Evolutionary conservation across 2,329 filamentous ascomycete species (phyloP), one percentile per base, ranked within the genome.

Genomic region (Emergomyces pasteurianus): DNA sequence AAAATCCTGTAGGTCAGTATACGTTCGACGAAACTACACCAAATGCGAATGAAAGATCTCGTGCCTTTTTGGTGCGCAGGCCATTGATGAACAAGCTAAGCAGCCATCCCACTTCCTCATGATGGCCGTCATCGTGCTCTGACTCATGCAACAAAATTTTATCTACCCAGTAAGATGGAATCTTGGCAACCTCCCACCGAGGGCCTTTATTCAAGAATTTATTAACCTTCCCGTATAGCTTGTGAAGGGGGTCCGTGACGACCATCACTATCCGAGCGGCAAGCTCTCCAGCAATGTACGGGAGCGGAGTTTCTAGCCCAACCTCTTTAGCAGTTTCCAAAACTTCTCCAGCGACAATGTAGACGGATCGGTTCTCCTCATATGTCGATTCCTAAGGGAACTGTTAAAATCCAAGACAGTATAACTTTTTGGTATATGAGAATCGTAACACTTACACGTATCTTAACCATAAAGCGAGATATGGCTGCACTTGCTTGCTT

Each of bases 211-310:
- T 89, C 42, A 97, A 82, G 72, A 92, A 96, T 6, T 81, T 79
- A 76, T 95, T 96, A 74, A 94, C 78, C 71, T 96, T 96, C 61
- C 85, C 83, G 71, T 96, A 97, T 43, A 96, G 82, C 63, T 83
- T 84, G 70, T 95, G 90, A 18, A 90, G 80, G 0, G 92, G 92
- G 63, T 90, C 86, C 26, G 80, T 82, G 53, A 95, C 76, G 18
- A 95, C 84, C 1, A 81, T 77, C 8, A 95, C 79, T 1, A 86
- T 84, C 65, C 85, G 84, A 54, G 82, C 80, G 8, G 90, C 86
- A 67, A 96, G 94, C 12, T 87, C 83, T n/a, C 86, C 82, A 6
- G 90, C 84, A 14, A 90, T 80, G 63, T 86, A 90, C 0, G 91
- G 87, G 3, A 95, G 77, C 0, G 87, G 81, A 2, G 76, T 76